Evolutionary conservation across 2,329 filamentous ascomycete genomes (phyloP).

Genomic region (Chaetothyriales sp.): DNA sequence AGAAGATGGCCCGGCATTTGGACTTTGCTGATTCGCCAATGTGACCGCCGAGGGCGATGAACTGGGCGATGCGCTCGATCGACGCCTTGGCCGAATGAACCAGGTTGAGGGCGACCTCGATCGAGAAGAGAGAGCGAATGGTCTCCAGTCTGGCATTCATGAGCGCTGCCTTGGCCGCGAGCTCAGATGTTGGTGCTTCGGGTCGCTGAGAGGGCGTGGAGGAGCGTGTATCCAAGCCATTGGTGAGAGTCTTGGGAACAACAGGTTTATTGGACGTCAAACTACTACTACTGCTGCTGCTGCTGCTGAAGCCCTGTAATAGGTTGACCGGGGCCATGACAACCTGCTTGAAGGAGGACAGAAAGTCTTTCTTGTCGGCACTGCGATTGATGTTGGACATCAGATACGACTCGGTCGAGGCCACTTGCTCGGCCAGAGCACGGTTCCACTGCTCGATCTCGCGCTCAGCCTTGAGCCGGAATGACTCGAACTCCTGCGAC

Average conservation of each 20-base stretch:
- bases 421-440: conserved; percentile 79
- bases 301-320: conserved; percentile 53
- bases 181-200: conserved; percentile 72
- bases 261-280: conserved; percentile 32
- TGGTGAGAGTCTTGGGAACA: conserved; percentile 17
- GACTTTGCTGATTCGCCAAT: conserved; percentile 69
- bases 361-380: conserved; percentile 88
- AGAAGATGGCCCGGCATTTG: conserved; percentile 81
- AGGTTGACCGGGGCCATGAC: conserved; percentile 98
- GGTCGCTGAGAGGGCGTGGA: conserved; percentile 31
- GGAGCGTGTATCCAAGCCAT: conserved; percentile 21
- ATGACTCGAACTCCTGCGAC: conserved; percentile 76
- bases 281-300: no score
- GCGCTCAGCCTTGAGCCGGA: conserved; percentile 58
- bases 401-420: conserved; percentile 78
- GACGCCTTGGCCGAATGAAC: conserved; percentile 80
- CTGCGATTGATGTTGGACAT: conserved; percentile 92
- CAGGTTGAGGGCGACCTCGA: conserved; percentile 80
- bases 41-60: conserved; percentile 65
- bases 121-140: conserved; percentile 88
- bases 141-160: conserved; percentile 92
- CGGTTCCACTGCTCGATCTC: conserved; percentile 81
- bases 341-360: conserved; percentile 94
- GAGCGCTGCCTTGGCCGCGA: conserved; percentile 92
- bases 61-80: conserved; percentile 68